Conservation (phyloP, 2,329 filamentous ascomycete genomes). For the Trichoderma oligosporum region DNA sequence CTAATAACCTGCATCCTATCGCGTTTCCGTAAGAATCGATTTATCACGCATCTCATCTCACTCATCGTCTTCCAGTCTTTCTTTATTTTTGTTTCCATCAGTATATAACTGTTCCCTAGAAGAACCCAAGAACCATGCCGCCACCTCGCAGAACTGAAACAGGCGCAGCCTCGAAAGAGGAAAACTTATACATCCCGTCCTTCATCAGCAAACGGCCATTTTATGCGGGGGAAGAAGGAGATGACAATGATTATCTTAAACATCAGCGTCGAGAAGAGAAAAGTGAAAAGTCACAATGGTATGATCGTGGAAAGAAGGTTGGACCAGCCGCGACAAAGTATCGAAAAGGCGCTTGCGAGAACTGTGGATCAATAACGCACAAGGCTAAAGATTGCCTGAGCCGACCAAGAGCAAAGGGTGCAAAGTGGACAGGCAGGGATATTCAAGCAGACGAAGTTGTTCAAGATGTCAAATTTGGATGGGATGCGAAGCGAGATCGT, state of each 20-base stretch:
- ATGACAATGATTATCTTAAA: conserved; percentile 84
- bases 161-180: conserved; percentile 64
- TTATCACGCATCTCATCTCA: not conserved
- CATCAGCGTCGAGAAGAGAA: conserved; percentile 72
- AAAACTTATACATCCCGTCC: conserved; percentile 96
- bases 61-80: not conserved
- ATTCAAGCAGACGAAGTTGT: conserved; percentile 90
- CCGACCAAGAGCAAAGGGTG: conserved; percentile 81
- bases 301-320: conserved; percentile 79
- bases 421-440: conserved; percentile 86
- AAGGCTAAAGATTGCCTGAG: conserved; percentile 92
- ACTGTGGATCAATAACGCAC: conserved; percentile 96
- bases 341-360: conserved; percentile 96
- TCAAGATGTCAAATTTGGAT: conserved; percentile 81
- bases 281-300: conserved; percentile 78
- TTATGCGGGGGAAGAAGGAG: conserved; percentile 78
- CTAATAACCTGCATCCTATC: not conserved
- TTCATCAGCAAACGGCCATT: conserved; percentile 99
- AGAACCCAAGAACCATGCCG: conserved; percentile 22
- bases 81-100: not conserved
- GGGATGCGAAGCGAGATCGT: conserved; percentile 95
- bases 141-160: conserved; percentile 36
- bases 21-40: not conserved
- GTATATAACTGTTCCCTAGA: not conserved
- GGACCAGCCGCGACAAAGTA: conserved; percentile 92